A percentile compares a stretch with the other conserved stretches of the same genome.
Conservation (phyloP, 2,329 filamentous ascomycete species). For the Cladophialophora carrionii region DNA sequence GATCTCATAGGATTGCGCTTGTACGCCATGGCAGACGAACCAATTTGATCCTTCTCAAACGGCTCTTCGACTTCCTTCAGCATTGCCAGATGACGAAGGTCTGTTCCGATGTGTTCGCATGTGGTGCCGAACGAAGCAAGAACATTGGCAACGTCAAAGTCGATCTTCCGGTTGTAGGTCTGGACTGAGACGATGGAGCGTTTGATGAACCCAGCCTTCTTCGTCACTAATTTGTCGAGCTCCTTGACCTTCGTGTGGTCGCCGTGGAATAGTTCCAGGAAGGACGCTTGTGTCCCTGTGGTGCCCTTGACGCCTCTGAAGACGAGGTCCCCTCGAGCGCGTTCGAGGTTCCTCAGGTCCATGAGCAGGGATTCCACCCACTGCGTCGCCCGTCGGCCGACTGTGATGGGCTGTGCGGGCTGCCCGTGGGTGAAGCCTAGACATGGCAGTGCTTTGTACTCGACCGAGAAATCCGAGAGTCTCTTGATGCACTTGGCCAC, state of each 20-base stretch:
- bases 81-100: slow-evolving; percentile 73
- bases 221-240: slow-evolving; percentile 65
- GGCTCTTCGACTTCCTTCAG: slow-evolving; percentile 87
- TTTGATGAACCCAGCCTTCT: slow-evolving; percentile 65
- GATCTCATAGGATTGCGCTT: slow-evolving; percentile 63
- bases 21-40: slow-evolving; percentile 68
- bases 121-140: slow-evolving; percentile 78
- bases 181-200: slow-evolving; percentile 67
- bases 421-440: slow-evolving; percentile 75
- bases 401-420: slow-evolving; percentile 63
- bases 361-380: slow-evolving; percentile 78
- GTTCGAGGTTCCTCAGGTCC: slow-evolving; percentile 74
- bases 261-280: slow-evolving; percentile 68
- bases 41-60: slow-evolving; percentile 78
- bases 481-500: slow-evolving; percentile 78
- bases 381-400: slow-evolving; percentile 69
- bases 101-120: slow-evolving; percentile 71
- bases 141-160: slow-evolving; percentile 79
- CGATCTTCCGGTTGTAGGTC: slow-evolving; percentile 79
- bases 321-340: slow-evolving; percentile 66
- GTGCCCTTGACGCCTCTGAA: slow-evolving; percentile 77
- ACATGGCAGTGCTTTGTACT: slow-evolving; percentile 73
- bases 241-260: slow-evolving; percentile 64
- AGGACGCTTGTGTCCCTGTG: slow-evolving; percentile 77
- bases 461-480: slow-evolving; percentile 69